Conservation (phyloP, 228 moss, liverwort and hornwort species). For the Sphagnum magellanicum region DNA sequence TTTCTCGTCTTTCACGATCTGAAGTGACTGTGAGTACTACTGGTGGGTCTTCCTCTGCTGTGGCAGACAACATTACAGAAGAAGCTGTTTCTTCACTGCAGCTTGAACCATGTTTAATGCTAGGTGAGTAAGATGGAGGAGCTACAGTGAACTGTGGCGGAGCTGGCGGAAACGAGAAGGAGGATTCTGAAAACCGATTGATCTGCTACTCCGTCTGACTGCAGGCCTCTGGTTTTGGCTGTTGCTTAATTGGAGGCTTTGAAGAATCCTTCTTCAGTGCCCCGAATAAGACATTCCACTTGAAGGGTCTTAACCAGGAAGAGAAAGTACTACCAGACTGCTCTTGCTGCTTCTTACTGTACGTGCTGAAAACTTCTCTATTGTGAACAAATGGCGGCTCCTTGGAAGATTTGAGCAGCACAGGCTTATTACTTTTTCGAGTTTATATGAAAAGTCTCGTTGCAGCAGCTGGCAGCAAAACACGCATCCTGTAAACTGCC, state of each 20-base stretch:
- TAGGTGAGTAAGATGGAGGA: background rate
- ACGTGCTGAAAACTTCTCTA: conserved; percentile 54
- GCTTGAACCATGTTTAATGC: too few relatives aligned
- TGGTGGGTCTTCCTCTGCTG: conserved; percentile 10
- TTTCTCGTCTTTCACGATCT: conserved; percentile 23
- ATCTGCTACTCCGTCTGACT: background rate
- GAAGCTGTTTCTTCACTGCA: too few relatives aligned
- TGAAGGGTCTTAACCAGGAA: conserved; percentile 44
- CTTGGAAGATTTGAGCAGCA: too few relatives aligned
- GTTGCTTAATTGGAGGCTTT: conserved; percentile 11
- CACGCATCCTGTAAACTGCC: conserved; percentile 44
- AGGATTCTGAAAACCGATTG: background rate
- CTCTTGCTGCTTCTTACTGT: conserved; percentile 23
- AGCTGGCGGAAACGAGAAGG: background rate
- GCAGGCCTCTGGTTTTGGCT: conserved; percentile 12
- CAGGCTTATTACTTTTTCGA: conserved; percentile 5
- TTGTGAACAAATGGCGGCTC: conserved; percentile 29
- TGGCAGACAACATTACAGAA: background rate
- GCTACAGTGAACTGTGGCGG: background rate
- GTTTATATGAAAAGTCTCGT: too few relatives aligned
- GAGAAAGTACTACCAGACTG: conserved; percentile 12
- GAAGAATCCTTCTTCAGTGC: background rate
- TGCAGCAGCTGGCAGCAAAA: too few relatives aligned
- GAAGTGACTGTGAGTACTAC: conserved; percentile 21
- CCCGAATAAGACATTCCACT: conserved; percentile 35